Base-by-base conservation (phyloP, 192 early-diverging fungal genomes). In the Dispira simplex region DNA sequence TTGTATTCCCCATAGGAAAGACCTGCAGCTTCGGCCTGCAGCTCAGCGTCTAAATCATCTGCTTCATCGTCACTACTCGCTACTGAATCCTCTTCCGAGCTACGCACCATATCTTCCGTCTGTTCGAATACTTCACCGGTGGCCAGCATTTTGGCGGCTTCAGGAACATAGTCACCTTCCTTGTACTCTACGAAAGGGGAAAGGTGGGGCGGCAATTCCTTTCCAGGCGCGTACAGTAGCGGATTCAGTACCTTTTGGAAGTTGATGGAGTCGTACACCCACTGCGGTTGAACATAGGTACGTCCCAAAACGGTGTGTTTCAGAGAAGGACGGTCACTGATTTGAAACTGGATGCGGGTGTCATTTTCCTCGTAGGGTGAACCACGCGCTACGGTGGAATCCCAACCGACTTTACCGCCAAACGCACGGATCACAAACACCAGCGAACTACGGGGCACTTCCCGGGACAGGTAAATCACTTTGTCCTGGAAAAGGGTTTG, bases 281-380 rank as follows among this genome's bases (percentile, higher is more conserved):
- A 99, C 73, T 99, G 96, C n/a, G 96, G 96, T 74, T 97, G 96
- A 45, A 97, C 77, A 66, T 93, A 96, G 12, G 77, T 77, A 68
- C 93, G 83, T 44, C 71, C 67, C 54, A 78, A 66, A 46, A 64
- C 43, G 62, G 71, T 64, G 62, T 87, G 79, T 64, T 70, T 72
- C 67, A 81, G 77, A 8, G 65, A 67, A 16, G 92, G 93, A 26
- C 94, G 84, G 75, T 99, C 96, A 28, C 79, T 72, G 60, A 97
- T 80, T 65, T 95, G 91, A 68, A 93, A 83, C 0, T 92, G 95
- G 67, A 99, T 91, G 14, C 77, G 75, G n/a, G 82, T 76, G 70
- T 97, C 89, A 59, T 79, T 81, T 65, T 90, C 90, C 5, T 74
- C 67, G 65, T 81, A 90, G 5, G 89, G 86, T 8, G 93, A 88